These are phyloP conservation scores for Flaveria linearis DNA, from an alignment of 129 eudicot genomes.

Conservation along the genomic window DNA sequence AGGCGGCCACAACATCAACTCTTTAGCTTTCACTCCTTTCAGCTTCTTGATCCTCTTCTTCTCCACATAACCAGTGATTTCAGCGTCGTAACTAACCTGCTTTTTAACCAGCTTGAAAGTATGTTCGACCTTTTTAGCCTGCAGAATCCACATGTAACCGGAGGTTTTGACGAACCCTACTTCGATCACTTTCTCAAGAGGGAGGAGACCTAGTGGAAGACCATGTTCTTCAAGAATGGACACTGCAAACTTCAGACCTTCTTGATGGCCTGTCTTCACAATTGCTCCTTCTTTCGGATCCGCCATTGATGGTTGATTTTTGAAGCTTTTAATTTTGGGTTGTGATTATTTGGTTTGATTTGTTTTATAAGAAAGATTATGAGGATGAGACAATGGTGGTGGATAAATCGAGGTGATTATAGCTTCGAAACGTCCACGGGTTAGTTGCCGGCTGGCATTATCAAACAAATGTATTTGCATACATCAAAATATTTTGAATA, in stretches of 20 bases:
- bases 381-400: slow-evolving; percentile 37
- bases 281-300: slow-evolving; percentile 57
- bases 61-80: slow-evolving; percentile 54
- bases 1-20: slow-evolving; percentile 77
- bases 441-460: slow-evolving; percentile 24
- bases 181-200: slow-evolving; percentile 57
- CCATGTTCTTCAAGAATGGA: slow-evolving; percentile 52
- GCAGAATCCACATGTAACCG: slow-evolving; percentile 69
- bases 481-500: too few species aligned
- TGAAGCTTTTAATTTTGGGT: slow-evolving; percentile 10
- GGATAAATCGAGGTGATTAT: slow-evolving; percentile 35
- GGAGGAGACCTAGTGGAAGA: slow-evolving; percentile 65
- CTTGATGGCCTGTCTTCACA: slow-evolving; percentile 59
- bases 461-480: neutral
- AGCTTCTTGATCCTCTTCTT: slow-evolving; percentile 69
- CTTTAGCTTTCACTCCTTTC: slow-evolving; percentile 73
- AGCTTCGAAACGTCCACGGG: slow-evolving; percentile 32
- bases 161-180: slow-evolving; percentile 63
- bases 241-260: slow-evolving; percentile 57
- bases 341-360: slow-evolving; percentile 23
- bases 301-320: slow-evolving; percentile 40
- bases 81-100: slow-evolving; percentile 55
- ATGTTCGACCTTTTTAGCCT: slow-evolving; percentile 56
- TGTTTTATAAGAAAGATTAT: slow-evolving; percentile 17
- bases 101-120: slow-evolving; percentile 58